Evolutionary conservation across 1,284 basidiomycete species (phyloP).

Genomic region (Boletus chippewaensis): DNA sequence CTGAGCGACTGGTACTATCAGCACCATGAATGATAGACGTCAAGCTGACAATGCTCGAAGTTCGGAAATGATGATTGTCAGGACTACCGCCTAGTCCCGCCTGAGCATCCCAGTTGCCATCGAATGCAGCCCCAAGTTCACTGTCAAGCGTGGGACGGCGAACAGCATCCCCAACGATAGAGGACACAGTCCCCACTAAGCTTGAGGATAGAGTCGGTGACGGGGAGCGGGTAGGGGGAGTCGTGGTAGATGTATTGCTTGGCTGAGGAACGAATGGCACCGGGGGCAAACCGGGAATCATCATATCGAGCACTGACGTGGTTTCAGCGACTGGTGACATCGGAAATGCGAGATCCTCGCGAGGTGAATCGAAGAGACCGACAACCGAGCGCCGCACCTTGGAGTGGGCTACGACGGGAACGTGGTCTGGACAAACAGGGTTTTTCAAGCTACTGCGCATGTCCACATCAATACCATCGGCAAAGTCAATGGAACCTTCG

Average conservation of each 20-base stretch:
- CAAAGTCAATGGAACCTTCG: conserved; percentile 26
- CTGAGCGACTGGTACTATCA: conserved; percentile 4
- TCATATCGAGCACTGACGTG: conserved; percentile 27
- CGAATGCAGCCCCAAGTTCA: conserved; percentile 27
- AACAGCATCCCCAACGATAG: conserved; percentile 3
- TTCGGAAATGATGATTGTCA: conserved; percentile 17
- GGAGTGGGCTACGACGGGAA: conserved; percentile 18
- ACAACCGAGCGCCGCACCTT: conserved; percentile 55
- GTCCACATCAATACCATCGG: conserved; percentile 27
- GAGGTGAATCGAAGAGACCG: conserved; percentile 50
- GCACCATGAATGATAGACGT: conserved; percentile 12
- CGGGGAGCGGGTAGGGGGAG: conserved; percentile 18
- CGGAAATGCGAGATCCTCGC: conserved; percentile 4
- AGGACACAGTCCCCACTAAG: conserved; percentile 7
- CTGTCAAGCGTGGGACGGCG: conserved; percentile 28
- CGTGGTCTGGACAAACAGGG: conserved; percentile 14
- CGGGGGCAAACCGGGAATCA: conserved; percentile 32
- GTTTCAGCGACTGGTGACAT: conserved; percentile 15
- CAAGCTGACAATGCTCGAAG: conserved; percentile 22
- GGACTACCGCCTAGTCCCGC: conserved; percentile 4
- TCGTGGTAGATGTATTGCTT: conserved; percentile 20
- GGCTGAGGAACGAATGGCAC: conserved; percentile 32
- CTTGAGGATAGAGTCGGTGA: conserved; percentile 17
- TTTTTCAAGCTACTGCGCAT: conserved; percentile 35
- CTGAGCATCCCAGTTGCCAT: conserved; percentile 19